Percentiles rank a stretch among this genome's conserved stretches.
Conservation (phyloP, 2,329 filamentous ascomycete genomes). For the Magnaporthiopsis incrustans region DNA sequence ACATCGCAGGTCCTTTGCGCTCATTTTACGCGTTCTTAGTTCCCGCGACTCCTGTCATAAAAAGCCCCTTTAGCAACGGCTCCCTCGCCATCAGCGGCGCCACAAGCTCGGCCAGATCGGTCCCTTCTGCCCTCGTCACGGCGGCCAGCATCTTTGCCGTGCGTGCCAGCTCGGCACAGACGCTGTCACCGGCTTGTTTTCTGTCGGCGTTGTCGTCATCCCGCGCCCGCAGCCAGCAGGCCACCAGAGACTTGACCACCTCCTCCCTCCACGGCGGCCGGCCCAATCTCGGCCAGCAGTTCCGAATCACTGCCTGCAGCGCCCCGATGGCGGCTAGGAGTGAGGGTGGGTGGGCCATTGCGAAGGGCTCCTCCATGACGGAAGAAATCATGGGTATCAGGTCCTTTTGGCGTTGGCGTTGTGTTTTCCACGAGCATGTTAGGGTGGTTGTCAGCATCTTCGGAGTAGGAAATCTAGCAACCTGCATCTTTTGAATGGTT, state of each 20-base stretch:
- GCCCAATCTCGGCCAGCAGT: slow-evolving; percentile 61
- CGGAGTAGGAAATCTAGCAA: background rate
- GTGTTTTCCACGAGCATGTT: background rate
- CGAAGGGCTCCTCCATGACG: slow-evolving; percentile 63
- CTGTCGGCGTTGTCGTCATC: slow-evolving; percentile 20
- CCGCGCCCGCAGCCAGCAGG: slow-evolving; percentile 55
- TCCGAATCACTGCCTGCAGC: slow-evolving; percentile 49
- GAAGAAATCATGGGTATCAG: slow-evolving; percentile 59
- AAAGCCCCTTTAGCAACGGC: background rate
- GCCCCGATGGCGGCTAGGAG: slow-evolving; percentile 44
- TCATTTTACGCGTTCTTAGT: background rate
- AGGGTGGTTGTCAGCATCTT: background rate
- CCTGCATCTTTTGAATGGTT: slow-evolving; percentile 9
- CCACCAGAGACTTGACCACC: slow-evolving; percentile 51
- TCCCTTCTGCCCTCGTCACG: slow-evolving; percentile 18
- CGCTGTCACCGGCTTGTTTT: background rate
- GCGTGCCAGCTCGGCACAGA: slow-evolving; percentile 26
- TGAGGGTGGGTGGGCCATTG: slow-evolving; percentile 42
- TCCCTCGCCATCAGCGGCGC: slow-evolving; percentile 22
- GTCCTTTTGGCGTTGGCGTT: no score
- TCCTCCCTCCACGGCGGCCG: slow-evolving; percentile 49
- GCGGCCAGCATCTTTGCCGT: slow-evolving; percentile 27
- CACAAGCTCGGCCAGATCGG: slow-evolving; percentile 22
- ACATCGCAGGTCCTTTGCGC: no score
- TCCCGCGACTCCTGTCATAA: background rate